A percentile compares a stretch with the other conserved stretches of the same genome.
Evolutionary conservation across 306 rosid species (phyloP).

Genomic region (Luffa acutangula): DNA sequence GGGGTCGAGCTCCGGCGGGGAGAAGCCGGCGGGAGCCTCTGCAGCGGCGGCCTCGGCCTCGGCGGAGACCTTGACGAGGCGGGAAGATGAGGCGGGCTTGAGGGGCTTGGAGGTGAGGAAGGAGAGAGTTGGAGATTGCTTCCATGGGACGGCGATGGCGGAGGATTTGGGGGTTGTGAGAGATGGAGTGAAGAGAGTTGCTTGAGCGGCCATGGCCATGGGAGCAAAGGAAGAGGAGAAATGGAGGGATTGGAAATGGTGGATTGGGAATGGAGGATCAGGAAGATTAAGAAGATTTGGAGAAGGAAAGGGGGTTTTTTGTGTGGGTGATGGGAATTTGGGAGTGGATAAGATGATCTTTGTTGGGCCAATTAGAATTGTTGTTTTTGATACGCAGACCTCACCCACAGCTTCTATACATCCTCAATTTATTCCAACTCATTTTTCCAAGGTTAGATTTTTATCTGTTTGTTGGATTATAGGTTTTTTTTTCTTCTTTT

Average conservation of each 20-base stretch:
- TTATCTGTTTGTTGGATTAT: background rate
- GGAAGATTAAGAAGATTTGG: background rate
- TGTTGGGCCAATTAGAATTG: constrained; percentile 36
- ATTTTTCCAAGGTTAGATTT: background rate
- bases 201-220: constrained; percentile 88
- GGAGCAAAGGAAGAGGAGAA: background rate
- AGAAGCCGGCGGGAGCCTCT: constrained; percentile 82
- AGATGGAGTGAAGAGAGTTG: constrained; percentile 68
- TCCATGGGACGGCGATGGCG: constrained; percentile 44
- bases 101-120: constrained; percentile 40
- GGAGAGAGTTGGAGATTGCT: constrained; percentile 36
- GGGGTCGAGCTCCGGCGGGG: constrained; percentile 90
- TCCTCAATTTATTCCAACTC: background rate
- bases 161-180: constrained; percentile 34
- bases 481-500: no score
- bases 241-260: background rate
- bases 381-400: constrained; percentile 31
- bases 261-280: background rate
- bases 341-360: constrained; percentile 52
- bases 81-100: constrained; percentile 19
- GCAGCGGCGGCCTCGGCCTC: constrained; percentile 15
- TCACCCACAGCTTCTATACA: background rate
- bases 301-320: background rate
- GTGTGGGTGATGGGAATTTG: constrained; percentile 21
- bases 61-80: constrained; percentile 27